Base-by-base conservation (phyloP, 805 yeast genomes). In the Ogataea nonfermentans region DNA sequence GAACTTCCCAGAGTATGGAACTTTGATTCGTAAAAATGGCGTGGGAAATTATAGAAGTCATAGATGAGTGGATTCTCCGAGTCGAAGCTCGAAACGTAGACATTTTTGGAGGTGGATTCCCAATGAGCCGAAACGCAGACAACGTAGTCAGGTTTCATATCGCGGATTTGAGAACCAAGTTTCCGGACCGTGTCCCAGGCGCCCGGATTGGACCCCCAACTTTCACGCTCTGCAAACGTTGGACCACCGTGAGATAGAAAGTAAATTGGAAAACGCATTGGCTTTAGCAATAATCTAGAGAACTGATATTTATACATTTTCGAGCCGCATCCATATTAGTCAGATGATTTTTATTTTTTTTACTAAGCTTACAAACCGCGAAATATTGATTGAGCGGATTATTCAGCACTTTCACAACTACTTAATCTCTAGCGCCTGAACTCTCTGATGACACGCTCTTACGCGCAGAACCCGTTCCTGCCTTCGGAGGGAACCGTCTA, bases 201-300 rank as follows among this genome's bases (percentile, higher is more conserved):
- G 4, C 86, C 86, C 2, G 38, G 36, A 41, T 74, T 70, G 25
- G 82, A 76, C 13, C 78, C 78, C 33, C 66, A 62, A 15, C 61
- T 66, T 35, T 66, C 71, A 24, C 66, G 57, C 51, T 81, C 80
- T 68, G 84, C 75, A 57, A 85, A 83, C 1, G 84, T 78, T 6
- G 95, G 95, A 0, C 90, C 93, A 6, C 95, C 95, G 62, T 85
- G 95, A n/a, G 87, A 78, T 29, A 84, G 56, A 59, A 84, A 86
- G 56, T 64, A 82, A 1, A 79, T 73, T 6, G 93, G 91, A 6
- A 37, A 24, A 47, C 4, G 24, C 33, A 12, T 55, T 40, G 23
- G 46, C 35, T 7, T 42, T n/a, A n/a, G n/a, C 47, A 33, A 55
- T 52, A 8, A 11, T 14, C 25, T 11, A 16, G 9, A 20, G 6